Conservation (phyloP, 1,284 basidiomycete species). For the Neonothopanus nambi region DNA sequence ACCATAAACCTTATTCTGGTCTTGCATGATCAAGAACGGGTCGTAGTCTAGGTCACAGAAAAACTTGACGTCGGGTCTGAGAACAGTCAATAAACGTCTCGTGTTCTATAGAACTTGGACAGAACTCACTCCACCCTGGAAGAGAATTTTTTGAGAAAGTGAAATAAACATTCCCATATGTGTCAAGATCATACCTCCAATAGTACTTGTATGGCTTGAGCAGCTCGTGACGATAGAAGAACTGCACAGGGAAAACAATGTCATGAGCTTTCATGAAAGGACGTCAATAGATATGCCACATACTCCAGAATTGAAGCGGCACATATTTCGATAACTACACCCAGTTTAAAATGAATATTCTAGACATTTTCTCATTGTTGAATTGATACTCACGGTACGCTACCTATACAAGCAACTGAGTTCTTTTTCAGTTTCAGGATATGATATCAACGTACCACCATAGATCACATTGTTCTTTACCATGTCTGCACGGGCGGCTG, state of each 20-base stretch:
- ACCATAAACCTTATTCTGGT: constrained; percentile 23
- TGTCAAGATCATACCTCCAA: constrained; percentile 58
- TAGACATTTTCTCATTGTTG: constrained; percentile 6
- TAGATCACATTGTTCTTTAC: constrained; percentile 73
- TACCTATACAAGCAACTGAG: constrained; percentile 31
- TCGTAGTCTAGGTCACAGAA: constrained; percentile 88
- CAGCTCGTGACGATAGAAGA: constrained; percentile 84
- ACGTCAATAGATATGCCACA: constrained; percentile 25
- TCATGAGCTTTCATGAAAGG: too few species aligned
- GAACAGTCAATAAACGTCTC: constrained; percentile 1
- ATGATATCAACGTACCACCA: constrained; percentile 46
- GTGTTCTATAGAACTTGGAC: constrained; percentile 1
- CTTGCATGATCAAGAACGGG: constrained; percentile 89
- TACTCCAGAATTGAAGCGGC: constrained; percentile 92
- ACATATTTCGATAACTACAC: constrained; percentile 83
- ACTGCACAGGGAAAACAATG: constrained; percentile 41
- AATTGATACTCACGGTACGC: constrained; percentile 31
- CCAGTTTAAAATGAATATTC: background rate
- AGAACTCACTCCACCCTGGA: constrained; percentile 53
- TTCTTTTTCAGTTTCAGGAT: constrained; percentile 2
- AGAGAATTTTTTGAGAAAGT: background rate
- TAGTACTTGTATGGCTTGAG: constrained; percentile 87
- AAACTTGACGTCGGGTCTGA: constrained; percentile 78
- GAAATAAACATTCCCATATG: background rate
- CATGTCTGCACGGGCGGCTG: constrained; percentile 63